A percentile compares a stretch with the other conserved stretches of the same genome.
Conservation (phyloP, 148 eudicot genomes). For the Rhododendron mucronatum region DNA sequence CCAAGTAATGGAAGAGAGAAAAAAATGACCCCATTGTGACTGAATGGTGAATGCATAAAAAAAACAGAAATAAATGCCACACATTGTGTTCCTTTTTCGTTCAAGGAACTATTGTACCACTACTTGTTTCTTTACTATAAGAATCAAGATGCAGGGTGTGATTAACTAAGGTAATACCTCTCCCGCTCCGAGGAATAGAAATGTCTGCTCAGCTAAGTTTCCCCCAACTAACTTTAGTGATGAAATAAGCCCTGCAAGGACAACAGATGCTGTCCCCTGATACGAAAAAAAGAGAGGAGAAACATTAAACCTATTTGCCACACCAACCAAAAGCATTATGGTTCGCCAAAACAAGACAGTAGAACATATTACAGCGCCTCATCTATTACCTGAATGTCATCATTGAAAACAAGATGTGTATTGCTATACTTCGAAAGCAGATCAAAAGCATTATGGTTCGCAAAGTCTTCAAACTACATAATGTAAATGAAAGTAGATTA, state of each 20-base stretch:
- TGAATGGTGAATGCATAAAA: neutral
- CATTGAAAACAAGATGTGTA: constrained; percentile 94
- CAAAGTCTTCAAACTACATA: constrained; percentile 95
- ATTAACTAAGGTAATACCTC: constrained; percentile 43
- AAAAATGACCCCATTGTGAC: neutral
- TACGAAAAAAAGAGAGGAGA: constrained; percentile 5
- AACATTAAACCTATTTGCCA: neutral
- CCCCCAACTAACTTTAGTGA: constrained; percentile 69
- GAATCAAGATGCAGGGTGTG: neutral
- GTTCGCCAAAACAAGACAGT: neutral
- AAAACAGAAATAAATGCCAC: neutral
- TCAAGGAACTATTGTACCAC: neutral
- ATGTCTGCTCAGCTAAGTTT: constrained; percentile 74
- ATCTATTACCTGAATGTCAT: constrained; percentile 80
- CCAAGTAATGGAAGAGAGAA: constrained; percentile 3
- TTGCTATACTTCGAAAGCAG: constrained; percentile 76
- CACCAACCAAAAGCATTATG: neutral
- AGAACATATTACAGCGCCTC: neutral
- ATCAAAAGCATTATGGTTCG: constrained; percentile 93
- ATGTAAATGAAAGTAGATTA: neutral
- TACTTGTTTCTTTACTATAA: neutral
- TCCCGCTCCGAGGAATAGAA: constrained; percentile 95
- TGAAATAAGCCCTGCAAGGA: constrained; percentile 84
- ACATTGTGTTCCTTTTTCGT: neutral
- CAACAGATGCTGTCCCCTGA: constrained; percentile 97